Evolutionary conservation across 2,329 filamentous ascomycete species (phyloP).

Genomic region (Ceratocystis huliohia): DNA sequence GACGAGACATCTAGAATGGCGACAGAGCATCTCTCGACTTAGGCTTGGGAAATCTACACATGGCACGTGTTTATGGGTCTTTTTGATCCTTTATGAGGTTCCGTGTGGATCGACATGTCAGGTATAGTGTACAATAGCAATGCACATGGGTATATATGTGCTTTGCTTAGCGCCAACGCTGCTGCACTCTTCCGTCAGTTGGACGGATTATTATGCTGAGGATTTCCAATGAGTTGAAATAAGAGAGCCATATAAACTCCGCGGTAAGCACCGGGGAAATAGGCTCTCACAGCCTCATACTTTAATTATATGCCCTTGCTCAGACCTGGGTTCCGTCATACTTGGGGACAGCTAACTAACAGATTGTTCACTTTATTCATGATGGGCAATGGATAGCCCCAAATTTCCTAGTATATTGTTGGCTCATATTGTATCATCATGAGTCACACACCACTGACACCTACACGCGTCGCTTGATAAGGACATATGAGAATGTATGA

Average conservation of each 20-base stretch:
- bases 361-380: not conserved
- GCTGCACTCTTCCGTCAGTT: too few species aligned
- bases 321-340: too few species aligned
- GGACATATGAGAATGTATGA: too few species aligned
- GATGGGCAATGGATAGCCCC: not conserved
- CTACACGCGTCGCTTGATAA: not conserved
- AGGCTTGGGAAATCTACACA: not conserved
- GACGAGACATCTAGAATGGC: not conserved
- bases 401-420: not conserved
- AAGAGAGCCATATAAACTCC: too few species aligned
- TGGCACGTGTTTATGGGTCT: not conserved
- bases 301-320: too few species aligned
- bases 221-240: too few species aligned
- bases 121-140: not conserved
- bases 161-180: too few species aligned
- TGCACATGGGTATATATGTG: too few species aligned
- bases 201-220: too few species aligned
- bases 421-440: not conserved
- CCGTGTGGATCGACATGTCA: not conserved
- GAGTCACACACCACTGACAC: not conserved
- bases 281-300: too few species aligned
- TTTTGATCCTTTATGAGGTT: not conserved
- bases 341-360: too few species aligned
- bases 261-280: too few species aligned
- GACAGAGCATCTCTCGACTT: not conserved